Percentiles rank a stretch among this genome's conserved stretches.
Conservation (phyloP, 257 asterid species). For the Nicotiana attenuata region DNA sequence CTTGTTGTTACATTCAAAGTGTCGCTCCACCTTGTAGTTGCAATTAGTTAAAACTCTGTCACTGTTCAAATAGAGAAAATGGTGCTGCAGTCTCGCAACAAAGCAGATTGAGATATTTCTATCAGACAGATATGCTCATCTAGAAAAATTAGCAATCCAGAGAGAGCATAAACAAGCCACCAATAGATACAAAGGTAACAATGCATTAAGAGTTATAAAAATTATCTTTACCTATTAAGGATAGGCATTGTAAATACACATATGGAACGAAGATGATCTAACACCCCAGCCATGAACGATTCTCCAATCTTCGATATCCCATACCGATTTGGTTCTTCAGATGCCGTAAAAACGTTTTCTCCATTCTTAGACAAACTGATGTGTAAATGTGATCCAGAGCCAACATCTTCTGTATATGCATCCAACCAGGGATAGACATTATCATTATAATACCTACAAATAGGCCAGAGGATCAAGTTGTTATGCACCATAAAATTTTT, state of each 20-base stretch:
- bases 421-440: not conserved
- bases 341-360: constrained; percentile 62
- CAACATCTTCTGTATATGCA: constrained; percentile 41
- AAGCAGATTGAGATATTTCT: not conserved
- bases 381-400: constrained; percentile 93
- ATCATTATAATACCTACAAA: constrained; percentile 28
- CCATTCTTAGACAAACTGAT: constrained; percentile 70
- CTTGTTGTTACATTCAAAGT: too few species aligned
- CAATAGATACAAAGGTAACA: constrained; percentile 1
- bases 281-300: constrained; percentile 93
- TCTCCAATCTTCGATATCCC: constrained; percentile 74
- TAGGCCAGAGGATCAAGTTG: not conserved
- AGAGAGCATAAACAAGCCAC: not conserved
- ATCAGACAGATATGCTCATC: not conserved
- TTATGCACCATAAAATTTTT: too few species aligned
- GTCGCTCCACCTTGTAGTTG: not conserved
- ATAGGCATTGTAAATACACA: constrained; percentile 79
- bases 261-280: constrained; percentile 83
- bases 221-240: constrained; percentile 52
- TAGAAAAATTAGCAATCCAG: not conserved
- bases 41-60: not conserved
- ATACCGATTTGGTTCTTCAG: constrained; percentile 38
- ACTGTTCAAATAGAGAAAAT: not conserved
- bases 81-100: not conserved
- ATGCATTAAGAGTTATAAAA: not conserved